Conservation (phyloP, 305 asterid species). For the Salvia sclarea region DNA sequence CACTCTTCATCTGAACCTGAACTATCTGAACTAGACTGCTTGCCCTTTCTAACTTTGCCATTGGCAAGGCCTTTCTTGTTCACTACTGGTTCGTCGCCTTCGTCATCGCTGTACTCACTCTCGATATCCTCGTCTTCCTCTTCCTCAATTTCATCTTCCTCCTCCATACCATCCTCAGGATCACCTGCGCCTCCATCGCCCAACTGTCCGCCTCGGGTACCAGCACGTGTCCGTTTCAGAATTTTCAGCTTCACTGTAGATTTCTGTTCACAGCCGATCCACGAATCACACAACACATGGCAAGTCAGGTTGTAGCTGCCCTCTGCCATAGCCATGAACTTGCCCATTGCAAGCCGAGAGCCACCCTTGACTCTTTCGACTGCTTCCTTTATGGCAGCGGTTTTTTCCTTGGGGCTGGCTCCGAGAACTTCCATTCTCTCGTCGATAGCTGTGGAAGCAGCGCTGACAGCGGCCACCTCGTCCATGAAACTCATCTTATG, state of each 20-base stretch:
- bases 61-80: constrained; percentile 39
- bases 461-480: constrained; percentile 58
- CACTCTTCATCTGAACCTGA: constrained; percentile 52
- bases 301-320: constrained; percentile 76
- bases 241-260: constrained; percentile 59
- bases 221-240: constrained; percentile 64
- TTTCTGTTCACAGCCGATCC: constrained; percentile 80
- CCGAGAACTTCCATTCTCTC: constrained; percentile 73
- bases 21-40: constrained; percentile 42
- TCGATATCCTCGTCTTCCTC: constrained; percentile 66
- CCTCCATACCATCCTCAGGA: constrained; percentile 49
- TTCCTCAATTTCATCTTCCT: constrained; percentile 58
- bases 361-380: constrained; percentile 68
- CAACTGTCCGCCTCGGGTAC: constrained; percentile 55
- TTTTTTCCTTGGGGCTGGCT: constrained; percentile 56
- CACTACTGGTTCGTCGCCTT: constrained; percentile 42
- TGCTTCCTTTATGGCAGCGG: constrained; percentile 64
- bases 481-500: constrained; percentile 73
- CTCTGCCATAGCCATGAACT: constrained; percentile 67
- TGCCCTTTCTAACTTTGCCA: constrained; percentile 46
- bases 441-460: constrained; percentile 66
- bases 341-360: constrained; percentile 69
- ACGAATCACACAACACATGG: constrained; percentile 72
- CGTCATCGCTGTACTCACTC: constrained; percentile 90
- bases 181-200: constrained; percentile 41